These are phyloP conservation scores for Meyerozyma sp. DNA, from an alignment of 1,139 yeast genomes.

Conservation along the genomic window DNA sequence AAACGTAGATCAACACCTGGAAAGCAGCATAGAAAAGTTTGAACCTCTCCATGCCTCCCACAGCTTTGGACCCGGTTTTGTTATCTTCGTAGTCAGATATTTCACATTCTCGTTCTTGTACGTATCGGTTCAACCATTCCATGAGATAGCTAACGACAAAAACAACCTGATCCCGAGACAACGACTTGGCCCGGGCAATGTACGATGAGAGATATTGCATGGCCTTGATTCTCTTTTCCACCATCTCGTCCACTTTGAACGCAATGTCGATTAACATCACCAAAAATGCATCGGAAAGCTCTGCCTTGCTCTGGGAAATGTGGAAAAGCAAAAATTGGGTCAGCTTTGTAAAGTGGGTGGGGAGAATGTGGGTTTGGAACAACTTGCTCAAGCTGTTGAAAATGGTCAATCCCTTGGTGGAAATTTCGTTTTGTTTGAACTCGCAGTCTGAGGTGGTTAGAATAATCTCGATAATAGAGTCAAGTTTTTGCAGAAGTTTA, in stretches of 20 bases:
- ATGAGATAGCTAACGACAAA: constrained; percentile 75
- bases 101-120: constrained; percentile 78
- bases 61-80: constrained; percentile 5
- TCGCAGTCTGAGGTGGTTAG: constrained; percentile 46
- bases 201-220: constrained; percentile 90
- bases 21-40: constrained; percentile 88
- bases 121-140: constrained; percentile 78
- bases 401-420: constrained; percentile 59
- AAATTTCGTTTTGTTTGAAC: constrained; percentile 47
- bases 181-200: constrained; percentile 78
- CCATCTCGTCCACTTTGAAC: constrained; percentile 58
- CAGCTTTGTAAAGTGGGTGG: constrained; percentile 89
- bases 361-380: constrained; percentile 77
- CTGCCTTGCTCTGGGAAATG: constrained; percentile 76
- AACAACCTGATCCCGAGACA: constrained; percentile 66
- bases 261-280: constrained; percentile 82
- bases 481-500: constrained; percentile 62
- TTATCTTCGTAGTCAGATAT: constrained; percentile 44
- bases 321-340: constrained; percentile 83
- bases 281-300: constrained; percentile 78
- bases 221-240: constrained; percentile 78
- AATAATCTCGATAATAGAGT: constrained; percentile 54
- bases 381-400: constrained; percentile 72
- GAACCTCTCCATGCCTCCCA: constrained; percentile 72
- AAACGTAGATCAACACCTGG: constrained; percentile 85